These are phyloP conservation scores for Huntiella bhutanensis DNA, from an alignment of 2,329 filamentous ascomycete genomes.

Conservation along the genomic window DNA sequence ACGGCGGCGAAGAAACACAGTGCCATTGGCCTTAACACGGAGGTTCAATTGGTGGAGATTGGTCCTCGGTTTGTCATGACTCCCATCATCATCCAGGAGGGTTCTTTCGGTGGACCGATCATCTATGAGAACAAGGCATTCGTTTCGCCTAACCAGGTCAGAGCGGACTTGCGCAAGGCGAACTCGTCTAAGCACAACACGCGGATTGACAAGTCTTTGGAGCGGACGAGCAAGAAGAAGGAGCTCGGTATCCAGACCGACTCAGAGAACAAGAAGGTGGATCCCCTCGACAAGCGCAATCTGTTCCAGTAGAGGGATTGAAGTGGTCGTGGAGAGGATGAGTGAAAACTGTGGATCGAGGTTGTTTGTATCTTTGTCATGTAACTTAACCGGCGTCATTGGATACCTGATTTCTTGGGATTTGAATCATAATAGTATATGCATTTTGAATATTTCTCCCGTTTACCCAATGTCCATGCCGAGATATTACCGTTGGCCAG, in stretches of 20 bases:
- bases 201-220: conserved; percentile 54
- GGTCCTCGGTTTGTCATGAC: conserved; percentile 85
- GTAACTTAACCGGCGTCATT: conserved; percentile 11
- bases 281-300: conserved; percentile 57
- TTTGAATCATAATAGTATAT: conserved; percentile 11
- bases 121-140: conserved; percentile 98
- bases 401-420: conserved; percentile 11
- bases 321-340: conserved; percentile 6
- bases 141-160: conserved; percentile 85
- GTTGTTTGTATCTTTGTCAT: conserved; percentile 10
- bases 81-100: conserved; percentile 87
- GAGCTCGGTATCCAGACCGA: conserved; percentile 55
- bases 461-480: not conserved
- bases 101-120: conserved; percentile 84
- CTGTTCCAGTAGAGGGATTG: conserved; percentile 45
- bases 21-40: conserved; percentile 37
- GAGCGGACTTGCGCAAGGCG: conserved; percentile 56
- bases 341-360: conserved; percentile 13
- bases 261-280: conserved; percentile 40
- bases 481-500: conserved; percentile 1
- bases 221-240: conserved; percentile 54
- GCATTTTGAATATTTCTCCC: conserved; percentile 1
- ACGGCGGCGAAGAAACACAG: conserved; percentile 17
- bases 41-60: conserved; percentile 76
- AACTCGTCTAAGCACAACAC: conserved; percentile 64